A percentile compares a stretch with the other conserved stretches of the same genome.
Evolutionary conservation across 352 stramenopile genomes (phyloP).

Genomic region (Phytopythium helicoides): DNA sequence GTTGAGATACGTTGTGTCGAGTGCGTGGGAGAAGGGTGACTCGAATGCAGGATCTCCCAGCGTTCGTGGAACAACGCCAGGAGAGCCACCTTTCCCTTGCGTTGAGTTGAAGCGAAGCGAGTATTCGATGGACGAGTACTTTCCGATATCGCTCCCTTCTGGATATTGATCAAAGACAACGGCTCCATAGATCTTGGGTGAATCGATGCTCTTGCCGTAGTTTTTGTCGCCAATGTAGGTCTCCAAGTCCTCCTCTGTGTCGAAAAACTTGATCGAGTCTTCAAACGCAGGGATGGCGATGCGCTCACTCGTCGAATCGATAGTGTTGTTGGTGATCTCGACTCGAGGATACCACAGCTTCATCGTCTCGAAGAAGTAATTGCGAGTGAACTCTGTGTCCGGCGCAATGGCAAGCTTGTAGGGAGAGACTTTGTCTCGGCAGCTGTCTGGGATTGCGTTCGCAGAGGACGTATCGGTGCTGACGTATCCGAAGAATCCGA

Average conservation of each 20-base stretch:
- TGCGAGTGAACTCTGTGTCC: constrained; percentile 54
- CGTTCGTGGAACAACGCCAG: constrained; percentile 37
- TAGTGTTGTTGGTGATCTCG: constrained; percentile 13
- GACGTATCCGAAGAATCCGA: constrained; percentile 34
- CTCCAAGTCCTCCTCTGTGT: constrained; percentile 37
- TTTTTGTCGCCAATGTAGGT: constrained; percentile 29
- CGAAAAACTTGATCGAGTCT: constrained; percentile 66
- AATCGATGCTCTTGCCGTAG: constrained; percentile 46
- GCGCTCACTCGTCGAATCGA: constrained; percentile 9
- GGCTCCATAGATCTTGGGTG: constrained; percentile 53
- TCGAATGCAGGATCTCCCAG: constrained; percentile 47
- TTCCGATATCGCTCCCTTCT: constrained; percentile 33
- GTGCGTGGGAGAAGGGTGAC: constrained; percentile 37
- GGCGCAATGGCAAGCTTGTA: constrained; percentile 56
- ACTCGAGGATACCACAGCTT: constrained; percentile 54
- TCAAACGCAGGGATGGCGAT: constrained; percentile 46
- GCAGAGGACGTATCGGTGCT: constrained; percentile 31
- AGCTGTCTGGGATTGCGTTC: constrained; percentile 30
- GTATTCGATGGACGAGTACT: constrained; percentile 51
- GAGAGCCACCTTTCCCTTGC: constrained; percentile 6
- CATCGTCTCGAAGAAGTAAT: constrained; percentile 60
- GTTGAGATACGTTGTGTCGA: constrained; percentile 37
- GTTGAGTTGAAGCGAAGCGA: constrained; percentile 68
- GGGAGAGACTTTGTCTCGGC: constrained; percentile 24
- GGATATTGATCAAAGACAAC: constrained; percentile 61